A percentile compares a stretch with the other conserved stretches of the same genome.
Evolutionary conservation across 78 protist species (phyloP).

Genomic region (Tieghemostelium lacteum): DNA sequence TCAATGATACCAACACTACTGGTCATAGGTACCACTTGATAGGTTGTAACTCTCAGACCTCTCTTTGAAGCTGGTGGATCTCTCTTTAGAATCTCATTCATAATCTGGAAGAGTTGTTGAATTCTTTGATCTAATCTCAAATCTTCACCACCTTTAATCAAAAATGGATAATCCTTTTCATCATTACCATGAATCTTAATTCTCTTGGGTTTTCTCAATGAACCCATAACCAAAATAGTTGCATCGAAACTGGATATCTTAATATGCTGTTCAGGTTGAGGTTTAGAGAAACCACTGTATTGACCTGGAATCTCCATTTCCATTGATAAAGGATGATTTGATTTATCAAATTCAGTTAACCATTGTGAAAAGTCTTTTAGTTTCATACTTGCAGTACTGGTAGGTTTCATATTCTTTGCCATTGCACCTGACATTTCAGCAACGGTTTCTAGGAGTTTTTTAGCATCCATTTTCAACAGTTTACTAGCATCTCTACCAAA

Average conservation of each 20-base stretch:
- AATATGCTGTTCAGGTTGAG: slow-evolving; percentile 71
- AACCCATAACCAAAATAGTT: slow-evolving; percentile 81
- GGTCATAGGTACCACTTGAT: slow-evolving; percentile 93
- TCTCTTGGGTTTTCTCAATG: slow-evolving; percentile 92
- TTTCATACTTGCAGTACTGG: slow-evolving; percentile 73
- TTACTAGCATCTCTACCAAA: slow-evolving; percentile 66
- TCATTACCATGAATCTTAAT: slow-evolving; percentile 85
- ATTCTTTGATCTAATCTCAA: slow-evolving; percentile 94
- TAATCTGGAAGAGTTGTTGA: slow-evolving; percentile 83
- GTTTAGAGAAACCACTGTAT: slow-evolving; percentile 52
- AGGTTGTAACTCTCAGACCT: slow-evolving; percentile 79
- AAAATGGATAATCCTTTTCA: slow-evolving; percentile 82
- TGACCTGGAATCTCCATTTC: slow-evolving; percentile 87
- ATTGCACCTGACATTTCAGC: slow-evolving; percentile 48
- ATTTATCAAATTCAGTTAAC: slow-evolving; percentile 66
- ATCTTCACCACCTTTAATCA: slow-evolving; percentile 97
- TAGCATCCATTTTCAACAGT: slow-evolving; percentile 63
- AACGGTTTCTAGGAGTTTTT: slow-evolving; percentile 29
- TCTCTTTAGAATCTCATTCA: slow-evolving; percentile 77
- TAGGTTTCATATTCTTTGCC: slow-evolving; percentile 68
- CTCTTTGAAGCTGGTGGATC: slow-evolving; percentile 47
- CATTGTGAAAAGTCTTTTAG: slow-evolving; percentile 76
- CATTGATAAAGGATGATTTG: slow-evolving; percentile 4
- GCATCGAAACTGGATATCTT: slow-evolving; percentile 54
- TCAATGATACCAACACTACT: slow-evolving; percentile 92